Percentiles rank a stretch among this genome's conserved stretches.
phyloP scores from a whole-genome alignment of 2,329 filamentous ascomycete species.

The Cordyceps pruinosa region DNA sequence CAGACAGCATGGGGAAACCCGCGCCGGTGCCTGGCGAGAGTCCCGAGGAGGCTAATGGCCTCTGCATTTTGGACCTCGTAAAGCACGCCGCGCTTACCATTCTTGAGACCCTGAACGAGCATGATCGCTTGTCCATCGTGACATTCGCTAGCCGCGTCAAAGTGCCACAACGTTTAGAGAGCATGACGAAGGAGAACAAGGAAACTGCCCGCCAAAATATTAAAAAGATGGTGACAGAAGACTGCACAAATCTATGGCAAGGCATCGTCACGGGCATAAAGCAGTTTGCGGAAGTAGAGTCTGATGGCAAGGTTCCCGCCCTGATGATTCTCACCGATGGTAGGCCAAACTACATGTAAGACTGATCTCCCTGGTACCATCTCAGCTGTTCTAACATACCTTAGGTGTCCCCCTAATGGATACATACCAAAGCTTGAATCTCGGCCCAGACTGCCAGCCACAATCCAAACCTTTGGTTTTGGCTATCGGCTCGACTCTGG shows the following conservation, averaged over 20 bases:
- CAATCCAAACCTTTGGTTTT: conserved; percentile 34
- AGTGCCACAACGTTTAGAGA: conserved; percentile 38
- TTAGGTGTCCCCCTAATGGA: conserved; percentile 41
- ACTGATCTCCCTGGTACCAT: background rate
- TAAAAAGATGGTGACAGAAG: conserved; percentile 30
- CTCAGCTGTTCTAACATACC: background rate
- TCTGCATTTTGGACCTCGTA: conserved; percentile 51
- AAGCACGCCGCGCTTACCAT: conserved; percentile 55
- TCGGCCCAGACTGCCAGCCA: conserved; percentile 34
- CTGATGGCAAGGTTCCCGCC: conserved; percentile 36
- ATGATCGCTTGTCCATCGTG: conserved; percentile 51
- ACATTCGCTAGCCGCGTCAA: conserved; percentile 40
- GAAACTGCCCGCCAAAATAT: conserved; percentile 34
- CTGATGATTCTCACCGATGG: conserved; percentile 51
- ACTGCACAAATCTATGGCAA: conserved; percentile 51
- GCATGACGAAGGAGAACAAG: conserved; percentile 44
- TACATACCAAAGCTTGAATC: conserved; percentile 48
- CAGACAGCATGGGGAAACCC: conserved; percentile 44
- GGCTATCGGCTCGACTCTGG: conserved; percentile 33
- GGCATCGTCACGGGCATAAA: conserved; percentile 45
- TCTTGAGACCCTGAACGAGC: conserved; percentile 46
- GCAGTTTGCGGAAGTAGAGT: conserved; percentile 33
- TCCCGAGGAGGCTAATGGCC: conserved; percentile 40
- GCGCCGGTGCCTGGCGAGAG: conserved; percentile 42
- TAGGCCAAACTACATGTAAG: conserved; percentile 45